phyloP scores from a whole-genome alignment of 495 filamentous ascomycete genomes.

The Penicillium cinerascens region DNA sequence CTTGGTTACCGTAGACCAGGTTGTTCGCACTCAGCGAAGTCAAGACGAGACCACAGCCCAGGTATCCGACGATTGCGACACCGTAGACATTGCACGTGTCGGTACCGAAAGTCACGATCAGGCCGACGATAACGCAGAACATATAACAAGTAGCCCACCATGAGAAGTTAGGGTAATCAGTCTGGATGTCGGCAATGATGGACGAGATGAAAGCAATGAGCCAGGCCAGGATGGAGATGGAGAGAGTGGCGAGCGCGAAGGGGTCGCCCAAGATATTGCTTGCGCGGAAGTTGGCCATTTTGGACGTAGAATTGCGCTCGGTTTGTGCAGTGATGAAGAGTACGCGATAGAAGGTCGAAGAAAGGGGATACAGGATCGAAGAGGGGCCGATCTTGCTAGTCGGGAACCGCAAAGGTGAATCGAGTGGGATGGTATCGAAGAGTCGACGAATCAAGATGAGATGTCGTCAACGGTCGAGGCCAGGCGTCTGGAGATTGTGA shows the following conservation, averaged over 20 bases:
- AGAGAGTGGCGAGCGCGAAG: constrained; percentile 90
- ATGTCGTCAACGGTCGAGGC: background rate
- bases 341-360: constrained; percentile 19
- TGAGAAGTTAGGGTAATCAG: constrained; percentile 71
- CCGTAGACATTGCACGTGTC: constrained; percentile 82
- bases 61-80: constrained; percentile 86
- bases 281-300: constrained; percentile 62
- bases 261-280: constrained; percentile 94
- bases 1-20: constrained; percentile 65
- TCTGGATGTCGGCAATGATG: constrained; percentile 64
- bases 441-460: background rate
- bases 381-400: constrained; percentile 5
- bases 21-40: constrained; percentile 80
- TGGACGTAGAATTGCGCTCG: constrained; percentile 48
- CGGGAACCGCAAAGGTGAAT: background rate
- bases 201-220: constrained; percentile 85
- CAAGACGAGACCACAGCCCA: constrained; percentile 76
- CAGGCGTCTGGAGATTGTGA: background rate
- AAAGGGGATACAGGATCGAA: constrained; percentile 4
- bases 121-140: constrained; percentile 74
- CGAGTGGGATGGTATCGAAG: background rate
- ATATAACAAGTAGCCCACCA: constrained; percentile 91
- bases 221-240: constrained; percentile 89
- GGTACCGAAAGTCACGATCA: constrained; percentile 75
- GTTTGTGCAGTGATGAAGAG: constrained; percentile 77